These are phyloP conservation scores for Wallacemonas sp. DNA, from an alignment of 208 protist species.

Conservation along the genomic window DNA sequence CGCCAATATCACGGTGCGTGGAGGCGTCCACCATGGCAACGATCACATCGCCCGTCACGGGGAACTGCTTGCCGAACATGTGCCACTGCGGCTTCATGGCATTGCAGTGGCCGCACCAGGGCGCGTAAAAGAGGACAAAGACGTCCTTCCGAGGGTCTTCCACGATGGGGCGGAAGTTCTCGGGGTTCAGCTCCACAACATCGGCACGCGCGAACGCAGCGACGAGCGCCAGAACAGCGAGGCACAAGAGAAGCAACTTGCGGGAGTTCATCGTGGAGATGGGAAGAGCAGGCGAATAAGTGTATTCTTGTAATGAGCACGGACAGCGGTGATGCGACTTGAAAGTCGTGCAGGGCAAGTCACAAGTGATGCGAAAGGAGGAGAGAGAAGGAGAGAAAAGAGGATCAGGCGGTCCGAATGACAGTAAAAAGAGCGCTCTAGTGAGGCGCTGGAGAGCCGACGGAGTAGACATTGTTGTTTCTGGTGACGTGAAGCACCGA, in stretches of 20 bases:
- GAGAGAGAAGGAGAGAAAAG: too few relatives aligned
- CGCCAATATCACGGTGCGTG: constrained; percentile 43
- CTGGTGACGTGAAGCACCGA: too few relatives aligned
- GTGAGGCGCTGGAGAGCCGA: too few relatives aligned
- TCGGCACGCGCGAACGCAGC: constrained; percentile 29
- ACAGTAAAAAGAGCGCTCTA: too few relatives aligned
- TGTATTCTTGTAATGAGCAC: too few relatives aligned
- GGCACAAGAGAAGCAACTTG: constrained; percentile 24
- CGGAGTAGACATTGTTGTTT: too few relatives aligned
- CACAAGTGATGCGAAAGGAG: too few relatives aligned
- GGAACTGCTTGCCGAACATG: constrained; percentile 56
- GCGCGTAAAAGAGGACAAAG: constrained; percentile 96
- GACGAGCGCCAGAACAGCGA: constrained; percentile 19
- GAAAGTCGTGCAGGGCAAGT: too few relatives aligned
- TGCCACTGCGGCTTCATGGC: constrained; percentile 88
- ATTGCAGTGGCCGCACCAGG: constrained; percentile 97
- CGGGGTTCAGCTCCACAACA: constrained; percentile 64
- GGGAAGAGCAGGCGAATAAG: background rate
- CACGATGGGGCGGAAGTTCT: constrained; percentile 82
- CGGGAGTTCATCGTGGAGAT: background rate
- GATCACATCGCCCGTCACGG: constrained; percentile 42
- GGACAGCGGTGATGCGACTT: too few relatives aligned
- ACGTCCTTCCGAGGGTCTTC: constrained; percentile 89
- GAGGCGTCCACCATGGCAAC: constrained; percentile 82
- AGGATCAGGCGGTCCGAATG: too few relatives aligned